Base-by-base conservation (phyloP, 805 yeast species). In the Grigorovia transvaalensis region DNA sequence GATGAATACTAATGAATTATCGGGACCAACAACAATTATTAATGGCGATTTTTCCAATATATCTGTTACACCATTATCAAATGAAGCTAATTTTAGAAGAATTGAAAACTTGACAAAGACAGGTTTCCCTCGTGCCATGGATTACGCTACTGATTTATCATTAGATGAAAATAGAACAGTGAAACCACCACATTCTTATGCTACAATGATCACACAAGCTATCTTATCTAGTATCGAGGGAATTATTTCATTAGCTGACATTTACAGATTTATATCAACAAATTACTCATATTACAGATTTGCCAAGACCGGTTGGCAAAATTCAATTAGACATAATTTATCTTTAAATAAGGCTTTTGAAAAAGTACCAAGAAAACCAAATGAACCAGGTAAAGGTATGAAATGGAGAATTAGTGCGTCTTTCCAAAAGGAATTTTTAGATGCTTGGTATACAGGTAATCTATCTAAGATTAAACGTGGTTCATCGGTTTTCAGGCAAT, bases 351-450 rank as follows among this genome's bases (percentile, higher is more conserved):
- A 91, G 72, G 98, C 99, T 15, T 93, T 93, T 71, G 98, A 91
- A 63, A 93, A 93, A 70, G 97, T 91, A 20, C 96, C 98, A 44
- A 78, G 99, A 62, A 80, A 86, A 64, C 90, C 96, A 33, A 85
- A 88, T 67, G 98, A 93, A 71, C 97, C 98, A 0, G 99, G 99
- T 17, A 93, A 93, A 68, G 98, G 99, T 57, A 91, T 93, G 95
- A 93, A 93, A 70, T 93, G 99, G 99, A 95, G 89, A 71, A 90
- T 93, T 53, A 81, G 89, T 56, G 93, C 88, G 44, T 72, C 82
- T 47, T 91, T 85, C 66, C 83, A 85, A 61, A 82, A 82, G 46
- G 99, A 93, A 57, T 90, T 90, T 61, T 69, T 90, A 65, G 79
- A 77, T 58, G 87, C 89, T 71, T 82, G 90, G 71, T 80, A 79